These are phyloP conservation scores for Ceratocystis smalleyi DNA, from an alignment of 2,329 filamentous ascomycete species.

Conservation along the genomic window DNA sequence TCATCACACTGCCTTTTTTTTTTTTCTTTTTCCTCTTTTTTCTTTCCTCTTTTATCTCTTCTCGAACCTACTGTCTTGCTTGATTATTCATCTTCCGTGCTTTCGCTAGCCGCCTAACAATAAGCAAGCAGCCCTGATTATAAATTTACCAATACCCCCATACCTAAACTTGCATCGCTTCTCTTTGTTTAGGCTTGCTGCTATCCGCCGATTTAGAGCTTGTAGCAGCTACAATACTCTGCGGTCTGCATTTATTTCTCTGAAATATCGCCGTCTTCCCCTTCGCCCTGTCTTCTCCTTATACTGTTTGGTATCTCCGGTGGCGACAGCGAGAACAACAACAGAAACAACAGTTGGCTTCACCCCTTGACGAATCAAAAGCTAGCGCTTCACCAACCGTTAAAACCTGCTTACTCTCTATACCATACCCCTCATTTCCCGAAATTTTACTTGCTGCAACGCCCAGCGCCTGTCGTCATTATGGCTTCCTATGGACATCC, in stretches of 20 bases:
- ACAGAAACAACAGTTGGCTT: too few species aligned
- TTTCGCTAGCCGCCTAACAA: not conserved
- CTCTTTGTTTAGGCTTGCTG: not conserved
- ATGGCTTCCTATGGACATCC: not conserved
- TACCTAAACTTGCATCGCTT: not conserved
- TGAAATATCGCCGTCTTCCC: not conserved
- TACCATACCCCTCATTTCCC: not conserved
- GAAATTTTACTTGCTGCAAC: not conserved
- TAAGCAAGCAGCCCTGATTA: not conserved
- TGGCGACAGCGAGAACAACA: not conserved
- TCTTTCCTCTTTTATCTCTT: not conserved
- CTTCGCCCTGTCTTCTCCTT: not conserved
- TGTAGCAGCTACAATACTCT: not conserved
- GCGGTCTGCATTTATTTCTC: not conserved
- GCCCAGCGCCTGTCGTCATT: constrained; percentile 1
- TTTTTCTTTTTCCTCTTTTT: not conserved
- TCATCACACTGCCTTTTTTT: not conserved
- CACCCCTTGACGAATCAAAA: too few species aligned
- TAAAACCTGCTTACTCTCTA: not conserved
- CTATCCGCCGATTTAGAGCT: not conserved
- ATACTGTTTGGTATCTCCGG: not conserved
- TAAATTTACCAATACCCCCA: not conserved
- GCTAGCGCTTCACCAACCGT: too few species aligned
- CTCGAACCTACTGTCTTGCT: not conserved
- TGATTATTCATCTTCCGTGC: not conserved